phyloP scores from a whole-genome alignment of 2,329 filamentous ascomycete genomes.

The Calonectria honghensis region DNA sequence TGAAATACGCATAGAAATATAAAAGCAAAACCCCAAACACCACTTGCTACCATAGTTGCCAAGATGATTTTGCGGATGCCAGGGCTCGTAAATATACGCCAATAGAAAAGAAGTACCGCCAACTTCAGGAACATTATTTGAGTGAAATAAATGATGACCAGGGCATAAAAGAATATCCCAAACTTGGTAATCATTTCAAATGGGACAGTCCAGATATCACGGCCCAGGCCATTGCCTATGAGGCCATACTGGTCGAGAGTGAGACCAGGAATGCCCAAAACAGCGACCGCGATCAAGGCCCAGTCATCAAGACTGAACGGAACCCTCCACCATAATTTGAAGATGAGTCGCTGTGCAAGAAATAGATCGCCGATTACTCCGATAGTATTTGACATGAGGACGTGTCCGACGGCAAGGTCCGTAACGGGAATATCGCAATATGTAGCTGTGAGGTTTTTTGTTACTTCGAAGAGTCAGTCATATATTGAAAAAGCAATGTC shows the following conservation, averaged over 20 bases:
- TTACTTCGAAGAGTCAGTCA: background rate
- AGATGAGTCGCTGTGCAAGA: background rate
- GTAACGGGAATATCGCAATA: background rate
- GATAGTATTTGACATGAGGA: background rate
- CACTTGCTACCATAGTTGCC: slow-evolving; percentile 17
- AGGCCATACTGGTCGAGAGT: background rate
- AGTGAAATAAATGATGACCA: slow-evolving; percentile 31
- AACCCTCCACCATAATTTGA: slow-evolving; percentile 3
- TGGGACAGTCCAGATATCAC: slow-evolving; percentile 31
- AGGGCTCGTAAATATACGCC: slow-evolving; percentile 32
- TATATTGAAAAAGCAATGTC: background rate
- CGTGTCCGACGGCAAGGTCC: background rate
- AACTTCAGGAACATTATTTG: slow-evolving; percentile 40
- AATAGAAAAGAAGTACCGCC: slow-evolving; percentile 40
- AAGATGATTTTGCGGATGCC: slow-evolving; percentile 21
- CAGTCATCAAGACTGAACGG: background rate
- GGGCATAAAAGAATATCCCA: slow-evolving; percentile 32
- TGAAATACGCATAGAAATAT: slow-evolving; percentile 25
- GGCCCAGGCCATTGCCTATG: slow-evolving; percentile 33
- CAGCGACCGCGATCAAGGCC: background rate
- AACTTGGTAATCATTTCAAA: slow-evolving; percentile 22
- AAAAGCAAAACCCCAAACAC: background rate
- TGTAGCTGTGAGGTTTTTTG: background rate
- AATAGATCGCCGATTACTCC: background rate
- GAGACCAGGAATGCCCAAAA: background rate